These are phyloP conservation scores for Monilinia fructigena DNA, from an alignment of 2,329 filamentous ascomycete species.

Conservation along the genomic window DNA sequence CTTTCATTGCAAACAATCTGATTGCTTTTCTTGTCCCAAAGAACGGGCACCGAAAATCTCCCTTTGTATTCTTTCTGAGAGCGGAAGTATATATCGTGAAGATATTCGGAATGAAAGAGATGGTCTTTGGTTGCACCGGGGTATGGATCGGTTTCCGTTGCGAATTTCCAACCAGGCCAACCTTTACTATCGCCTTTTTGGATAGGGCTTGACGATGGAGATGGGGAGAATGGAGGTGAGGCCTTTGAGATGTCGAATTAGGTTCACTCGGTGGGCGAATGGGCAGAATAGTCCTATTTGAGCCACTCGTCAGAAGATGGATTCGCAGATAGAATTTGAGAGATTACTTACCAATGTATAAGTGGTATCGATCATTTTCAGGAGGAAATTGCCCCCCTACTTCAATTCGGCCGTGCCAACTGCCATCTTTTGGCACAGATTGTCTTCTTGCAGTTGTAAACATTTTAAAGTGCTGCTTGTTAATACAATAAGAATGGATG, in stretches of 20 bases:
- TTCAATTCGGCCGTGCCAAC: conserved; percentile 18
- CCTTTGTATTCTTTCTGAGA: conserved; percentile 62
- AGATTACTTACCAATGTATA: not conserved
- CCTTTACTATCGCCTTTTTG: conserved; percentile 16
- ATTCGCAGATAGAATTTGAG: not conserved
- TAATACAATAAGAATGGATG: not conserved
- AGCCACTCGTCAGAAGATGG: not conserved
- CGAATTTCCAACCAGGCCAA: conserved; percentile 24
- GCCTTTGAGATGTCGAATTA: conserved; percentile 84
- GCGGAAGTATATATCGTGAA: conserved; percentile 64
- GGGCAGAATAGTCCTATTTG: conserved; percentile 24
- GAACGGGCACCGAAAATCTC: conserved; percentile 64
- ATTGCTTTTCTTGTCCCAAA: conserved; percentile 58
- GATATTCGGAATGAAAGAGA: conserved; percentile 51
- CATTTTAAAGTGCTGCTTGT: not conserved
- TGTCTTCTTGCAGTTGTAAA: not conserved
- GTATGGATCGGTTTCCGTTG: conserved; percentile 19
- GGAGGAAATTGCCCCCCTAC: conserved; percentile 28
- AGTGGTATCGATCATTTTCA: conserved; percentile 73
- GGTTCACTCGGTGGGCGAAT: conserved; percentile 71
- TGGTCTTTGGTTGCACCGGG: conserved; percentile 21
- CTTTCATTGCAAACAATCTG: conserved; percentile 77
- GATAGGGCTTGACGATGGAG: conserved; percentile 15
- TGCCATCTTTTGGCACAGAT: conserved; percentile 7
- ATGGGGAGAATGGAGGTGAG: conserved; percentile 64